These are phyloP conservation scores for Carex myosuroides DNA, from an alignment of 176 grass and related monocot genomes.

Conservation along the genomic window DNA sequence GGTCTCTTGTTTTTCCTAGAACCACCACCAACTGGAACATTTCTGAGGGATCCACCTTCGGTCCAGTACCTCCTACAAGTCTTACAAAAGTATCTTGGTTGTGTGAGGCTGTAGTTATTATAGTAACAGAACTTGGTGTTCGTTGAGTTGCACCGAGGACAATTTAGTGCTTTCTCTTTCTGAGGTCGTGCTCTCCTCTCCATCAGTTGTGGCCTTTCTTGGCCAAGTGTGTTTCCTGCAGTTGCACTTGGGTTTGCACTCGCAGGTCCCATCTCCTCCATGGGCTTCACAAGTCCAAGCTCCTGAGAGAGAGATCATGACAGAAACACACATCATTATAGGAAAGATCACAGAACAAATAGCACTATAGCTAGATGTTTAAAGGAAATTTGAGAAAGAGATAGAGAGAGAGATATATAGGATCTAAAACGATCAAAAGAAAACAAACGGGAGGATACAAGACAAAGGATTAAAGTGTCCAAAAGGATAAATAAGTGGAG, in stretches of 20 bases:
- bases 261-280: constrained; percentile 70
- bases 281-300: constrained; percentile 68
- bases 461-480: constrained; percentile 23
- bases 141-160: constrained; percentile 89
- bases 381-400: neutral
- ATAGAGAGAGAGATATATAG: constrained; percentile 35
- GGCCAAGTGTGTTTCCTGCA: constrained; percentile 16
- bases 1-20: constrained; percentile 93
- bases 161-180: constrained; percentile 91
- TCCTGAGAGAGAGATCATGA: constrained; percentile 39
- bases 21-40: constrained; percentile 89
- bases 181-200: constrained; percentile 58
- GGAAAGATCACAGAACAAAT: constrained; percentile 37
- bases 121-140: constrained; percentile 99
- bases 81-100: constrained; percentile 98
- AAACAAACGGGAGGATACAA: constrained; percentile 57
- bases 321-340: constrained; percentile 19
- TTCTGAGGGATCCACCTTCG: constrained; percentile 80
- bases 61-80: constrained; percentile 97
- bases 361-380: neutral
- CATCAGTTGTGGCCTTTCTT: constrained; percentile 19
- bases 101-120: constrained; percentile 97
- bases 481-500: constrained; percentile 39
- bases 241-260: constrained; percentile 13
- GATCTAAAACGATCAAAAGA: constrained; percentile 63